These are phyloP conservation scores for Candida sanyaensis DNA, from an alignment of 1,139 yeast genomes.

Conservation along the genomic window DNA sequence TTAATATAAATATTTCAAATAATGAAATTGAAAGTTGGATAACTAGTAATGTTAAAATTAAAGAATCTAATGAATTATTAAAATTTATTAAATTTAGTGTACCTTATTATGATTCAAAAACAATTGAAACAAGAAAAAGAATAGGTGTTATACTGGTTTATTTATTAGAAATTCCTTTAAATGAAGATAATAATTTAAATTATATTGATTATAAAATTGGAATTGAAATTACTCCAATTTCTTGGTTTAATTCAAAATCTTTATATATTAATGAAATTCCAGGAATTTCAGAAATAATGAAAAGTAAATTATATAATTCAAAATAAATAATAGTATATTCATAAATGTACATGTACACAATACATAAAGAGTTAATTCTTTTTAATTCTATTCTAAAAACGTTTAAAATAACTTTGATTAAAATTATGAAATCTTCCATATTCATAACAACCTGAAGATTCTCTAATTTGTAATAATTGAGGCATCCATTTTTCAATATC, in stretches of 20 bases:
- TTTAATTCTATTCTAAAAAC: not conserved
- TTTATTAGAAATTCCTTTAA: slow-evolving; percentile 24
- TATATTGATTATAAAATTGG: slow-evolving; percentile 23
- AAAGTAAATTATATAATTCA: slow-evolving; percentile 6
- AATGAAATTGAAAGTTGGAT: slow-evolving; percentile 35
- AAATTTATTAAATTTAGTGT: slow-evolving; percentile 36
- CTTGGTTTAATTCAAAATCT: slow-evolving; percentile 7
- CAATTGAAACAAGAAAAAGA: slow-evolving; percentile 21
- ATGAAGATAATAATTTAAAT: slow-evolving; percentile 10
- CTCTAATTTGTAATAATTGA: slow-evolving; percentile 52
- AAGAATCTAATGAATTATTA: slow-evolving; percentile 10
- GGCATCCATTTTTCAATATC: slow-evolving; percentile 77
- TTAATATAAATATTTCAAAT: slow-evolving; percentile 24
- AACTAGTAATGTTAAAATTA: slow-evolving; percentile 12
- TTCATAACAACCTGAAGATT: slow-evolving; percentile 30
- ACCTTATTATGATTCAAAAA: slow-evolving; percentile 28
- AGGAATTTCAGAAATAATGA: slow-evolving; percentile 2
- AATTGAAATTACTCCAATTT: slow-evolving; percentile 29
- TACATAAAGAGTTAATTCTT: too few relatives aligned
- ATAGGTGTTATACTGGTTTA: slow-evolving; percentile 37
- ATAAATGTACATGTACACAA: not conserved
- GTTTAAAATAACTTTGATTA: slow-evolving; percentile 21
- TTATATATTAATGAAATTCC: slow-evolving; percentile 2
- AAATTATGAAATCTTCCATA: slow-evolving; percentile 21
- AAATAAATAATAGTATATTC: not conserved